phyloP scores from a whole-genome alignment of 1,139 yeast species.

The Sugiyamaella neomexicana region DNA sequence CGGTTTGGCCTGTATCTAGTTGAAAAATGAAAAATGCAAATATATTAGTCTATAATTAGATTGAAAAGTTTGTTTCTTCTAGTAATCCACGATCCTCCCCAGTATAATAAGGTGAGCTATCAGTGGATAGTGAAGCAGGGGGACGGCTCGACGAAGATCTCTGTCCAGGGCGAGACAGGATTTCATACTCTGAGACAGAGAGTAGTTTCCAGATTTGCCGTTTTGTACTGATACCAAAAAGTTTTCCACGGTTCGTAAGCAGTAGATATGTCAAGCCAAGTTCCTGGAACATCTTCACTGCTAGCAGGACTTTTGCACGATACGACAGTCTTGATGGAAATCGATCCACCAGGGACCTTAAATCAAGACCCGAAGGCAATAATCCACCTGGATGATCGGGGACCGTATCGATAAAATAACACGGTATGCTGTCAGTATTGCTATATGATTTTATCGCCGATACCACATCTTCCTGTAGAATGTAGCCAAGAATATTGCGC shows the following conservation, averaged over 20 bases:
- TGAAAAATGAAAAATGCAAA: constrained; percentile 6
- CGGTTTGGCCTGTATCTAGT: too few species aligned
- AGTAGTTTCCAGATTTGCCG: constrained; percentile 62
- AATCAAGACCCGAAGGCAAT: constrained; percentile 20
- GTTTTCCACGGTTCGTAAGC: constrained; percentile 49
- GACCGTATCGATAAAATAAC: constrained; percentile 26
- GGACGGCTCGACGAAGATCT: neutral
- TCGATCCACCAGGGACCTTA: constrained; percentile 34
- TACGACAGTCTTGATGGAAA: constrained; percentile 37
- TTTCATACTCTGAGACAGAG: constrained; percentile 13
- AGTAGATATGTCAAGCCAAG: constrained; percentile 55
- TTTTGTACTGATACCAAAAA: constrained; percentile 61
- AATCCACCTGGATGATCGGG: constrained; percentile 14
- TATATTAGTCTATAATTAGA: constrained; percentile 5
- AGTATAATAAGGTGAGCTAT: constrained; percentile 5
- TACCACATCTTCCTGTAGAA: constrained; percentile 42
- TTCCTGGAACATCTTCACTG: constrained; percentile 51
- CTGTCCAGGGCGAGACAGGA: constrained; percentile 8
- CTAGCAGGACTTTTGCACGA: constrained; percentile 45
- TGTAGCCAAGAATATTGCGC: constrained; percentile 45
- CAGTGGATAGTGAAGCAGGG: neutral
- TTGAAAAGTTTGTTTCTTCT: constrained; percentile 1
- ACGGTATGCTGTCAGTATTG: constrained; percentile 19
- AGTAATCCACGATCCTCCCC: constrained; percentile 8
- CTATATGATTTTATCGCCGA: constrained; percentile 31